Conservation (phyloP, 192 early-diverging fungal genomes). For the Coemansia sp. region DNA sequence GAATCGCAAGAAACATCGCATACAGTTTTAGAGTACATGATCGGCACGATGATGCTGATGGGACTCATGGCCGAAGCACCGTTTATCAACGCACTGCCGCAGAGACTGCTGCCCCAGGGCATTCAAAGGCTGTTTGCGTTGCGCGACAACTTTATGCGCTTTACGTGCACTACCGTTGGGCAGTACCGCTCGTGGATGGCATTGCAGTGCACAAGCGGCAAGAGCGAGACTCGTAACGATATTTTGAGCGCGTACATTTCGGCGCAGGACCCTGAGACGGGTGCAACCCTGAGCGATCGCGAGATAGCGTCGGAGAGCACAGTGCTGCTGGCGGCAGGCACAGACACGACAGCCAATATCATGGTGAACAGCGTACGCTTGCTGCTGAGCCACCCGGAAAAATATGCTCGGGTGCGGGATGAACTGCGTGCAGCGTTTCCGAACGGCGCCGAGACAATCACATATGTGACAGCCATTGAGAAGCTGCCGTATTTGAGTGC, state of each 20-base stretch:
- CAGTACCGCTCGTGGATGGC: constrained; percentile 8
- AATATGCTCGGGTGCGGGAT: not conserved
- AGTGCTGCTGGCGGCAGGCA: constrained; percentile 29
- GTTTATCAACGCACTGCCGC: constrained; percentile 1
- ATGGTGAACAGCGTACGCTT: constrained; percentile 15
- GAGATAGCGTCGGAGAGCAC: constrained; percentile 27
- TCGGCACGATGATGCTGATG: constrained; percentile 31
- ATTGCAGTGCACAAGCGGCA: not conserved
- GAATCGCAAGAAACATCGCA: constrained; percentile 10
- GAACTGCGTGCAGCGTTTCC: constrained; percentile 17
- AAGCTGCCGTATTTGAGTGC: constrained; percentile 27
- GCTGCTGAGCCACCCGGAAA: constrained; percentile 22
- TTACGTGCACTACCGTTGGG: constrained; percentile 1
- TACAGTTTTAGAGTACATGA: constrained; percentile 13
- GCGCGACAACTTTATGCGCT: constrained; percentile 14
- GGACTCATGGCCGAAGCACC: constrained; percentile 22
- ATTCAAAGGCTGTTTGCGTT: constrained; percentile 7
- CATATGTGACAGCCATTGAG: constrained; percentile 5
- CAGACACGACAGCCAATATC: constrained; percentile 22
- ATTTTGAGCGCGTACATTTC: constrained; percentile 24
- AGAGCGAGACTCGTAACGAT: constrained; percentile 5
- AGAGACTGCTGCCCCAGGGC: not conserved
- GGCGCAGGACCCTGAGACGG: constrained; percentile 26
- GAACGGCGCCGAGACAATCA: not conserved
- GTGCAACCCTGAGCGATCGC: constrained; percentile 12